Evolutionary conservation across 139 green algal species (phyloP), one percentile per base, ranked within the genome.

Genomic region (Auxenochlorella protothecoides): DNA sequence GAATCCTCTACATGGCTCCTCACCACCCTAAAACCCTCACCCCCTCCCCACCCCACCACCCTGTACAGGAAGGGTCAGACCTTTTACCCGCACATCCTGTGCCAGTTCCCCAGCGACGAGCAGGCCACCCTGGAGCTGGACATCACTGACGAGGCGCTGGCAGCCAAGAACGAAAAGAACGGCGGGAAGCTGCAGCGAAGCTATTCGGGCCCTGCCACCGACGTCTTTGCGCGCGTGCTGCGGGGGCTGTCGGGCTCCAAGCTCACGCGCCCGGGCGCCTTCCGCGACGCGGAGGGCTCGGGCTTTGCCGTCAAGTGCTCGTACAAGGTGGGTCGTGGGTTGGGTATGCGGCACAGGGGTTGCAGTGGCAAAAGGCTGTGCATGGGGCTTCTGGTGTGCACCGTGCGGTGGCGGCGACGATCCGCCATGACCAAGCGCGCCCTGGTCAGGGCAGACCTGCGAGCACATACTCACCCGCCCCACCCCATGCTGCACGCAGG

Each of bases 31-130:
- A 44, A 44, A 44, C 27, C 27, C 27, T 44, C 27, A 0, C 27
- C 27, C 27, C 27, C 27, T 44, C 27, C 27, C 27, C 27, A 44
- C 27, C 27, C 27, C 27, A 44, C 27, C 27, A 44, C 27, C 27
- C 44, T 16, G 63, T n/a, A n/a, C 63, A 67, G 73, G 56, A 97
- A 97, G 81, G 92, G 92, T 3, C 88, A 98, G 84, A 98, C 93
- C 44, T 95, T 91, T 84, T 98, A 98, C 82, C 84, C 82, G 53
- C 87, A 95, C 87, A 84, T 98, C 66, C 81, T 98, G 62, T 89
- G 81, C 72, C 89, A 93, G 86, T 97, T 97, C 79, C 84, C 83
- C 68, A 87, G 12, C 60, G 91, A 96, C 53, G 90, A 96, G 67
- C 81, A 95, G 65, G 79, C 82, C 15, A 85, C 75, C n/a, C 70